Evolutionary conservation across 495 filamentous ascomycete species (phyloP).

Genomic region (Friedmanniomyces simplex): DNA sequence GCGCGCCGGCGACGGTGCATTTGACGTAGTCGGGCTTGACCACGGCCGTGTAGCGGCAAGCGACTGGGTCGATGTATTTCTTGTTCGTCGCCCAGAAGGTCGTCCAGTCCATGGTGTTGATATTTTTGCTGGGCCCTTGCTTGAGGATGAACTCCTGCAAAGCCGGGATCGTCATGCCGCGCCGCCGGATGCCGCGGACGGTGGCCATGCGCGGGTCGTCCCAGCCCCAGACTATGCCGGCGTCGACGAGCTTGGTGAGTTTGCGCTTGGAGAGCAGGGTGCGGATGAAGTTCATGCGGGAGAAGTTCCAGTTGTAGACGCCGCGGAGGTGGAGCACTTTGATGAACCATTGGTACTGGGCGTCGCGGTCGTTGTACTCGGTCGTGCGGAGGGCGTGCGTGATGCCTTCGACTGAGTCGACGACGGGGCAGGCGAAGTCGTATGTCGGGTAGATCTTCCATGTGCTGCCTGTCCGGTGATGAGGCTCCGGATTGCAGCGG

Average conservation of each 20-base stretch:
- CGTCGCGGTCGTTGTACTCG: slow-evolving; percentile 95
- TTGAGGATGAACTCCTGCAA: slow-evolving; percentile 87
- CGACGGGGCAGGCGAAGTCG: slow-evolving; percentile 84
- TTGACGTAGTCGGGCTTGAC: slow-evolving; percentile 54
- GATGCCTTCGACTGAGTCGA: slow-evolving; percentile 84
- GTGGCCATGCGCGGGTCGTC: slow-evolving; percentile 94
- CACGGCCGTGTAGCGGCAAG: slow-evolving; percentile 76
- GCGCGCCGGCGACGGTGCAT: slow-evolving; percentile 58
- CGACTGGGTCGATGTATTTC: slow-evolving; percentile 85
- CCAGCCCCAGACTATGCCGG: slow-evolving; percentile 82
- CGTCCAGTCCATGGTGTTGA: slow-evolving; percentile 84
- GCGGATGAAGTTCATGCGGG: slow-evolving; percentile 89
- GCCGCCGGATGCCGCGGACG: slow-evolving; percentile 72
- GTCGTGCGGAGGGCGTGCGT: slow-evolving; percentile 92
- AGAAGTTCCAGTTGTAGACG: slow-evolving; percentile 96
- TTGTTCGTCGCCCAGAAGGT: slow-evolving; percentile 92
- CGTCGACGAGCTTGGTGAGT: slow-evolving; percentile 83
- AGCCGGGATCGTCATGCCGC: slow-evolving; percentile 85
- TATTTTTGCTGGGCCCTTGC: slow-evolving; percentile 81
- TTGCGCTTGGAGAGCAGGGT: slow-evolving; percentile 92
- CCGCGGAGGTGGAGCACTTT: slow-evolving; percentile 72
- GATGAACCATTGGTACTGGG: slow-evolving; percentile 94
- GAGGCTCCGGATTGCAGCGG: slow-evolving; percentile 67
- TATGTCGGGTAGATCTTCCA: slow-evolving; percentile 98
- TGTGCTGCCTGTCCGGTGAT: slow-evolving; percentile 78